A percentile compares a stretch with the other conserved stretches of the same genome.
These are phyloP conservation scores for Dittrichia graveolens DNA, from an alignment of 129 eudicot species.

Conservation along the genomic window DNA sequence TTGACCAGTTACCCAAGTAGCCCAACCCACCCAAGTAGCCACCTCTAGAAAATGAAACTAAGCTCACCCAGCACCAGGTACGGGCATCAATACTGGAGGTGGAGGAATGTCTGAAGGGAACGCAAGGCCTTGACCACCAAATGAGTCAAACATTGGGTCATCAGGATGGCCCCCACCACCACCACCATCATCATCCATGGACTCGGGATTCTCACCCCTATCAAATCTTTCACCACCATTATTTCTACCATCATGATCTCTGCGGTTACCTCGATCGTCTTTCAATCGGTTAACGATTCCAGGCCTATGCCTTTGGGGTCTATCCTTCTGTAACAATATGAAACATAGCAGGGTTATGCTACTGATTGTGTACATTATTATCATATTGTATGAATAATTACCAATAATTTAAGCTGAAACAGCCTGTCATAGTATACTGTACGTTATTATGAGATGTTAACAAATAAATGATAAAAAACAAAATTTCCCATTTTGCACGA, in stretches of 20 bases:
- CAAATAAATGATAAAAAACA: background rate
- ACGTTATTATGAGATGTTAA: background rate
- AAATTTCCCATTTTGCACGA: too few relatives aligned
- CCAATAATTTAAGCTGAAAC: conserved; percentile 3
- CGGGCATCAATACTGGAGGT: conserved; percentile 96
- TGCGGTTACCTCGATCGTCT: conserved; percentile 70
- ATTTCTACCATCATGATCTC: conserved; percentile 69
- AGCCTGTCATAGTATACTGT: background rate
- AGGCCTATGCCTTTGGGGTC: conserved; percentile 63
- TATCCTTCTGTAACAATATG: conserved; percentile 67
- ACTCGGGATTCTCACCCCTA: conserved; percentile 65
- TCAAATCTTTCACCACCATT: conserved; percentile 75
- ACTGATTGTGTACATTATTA: background rate
- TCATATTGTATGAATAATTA: background rate
- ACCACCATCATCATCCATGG: conserved; percentile 63
- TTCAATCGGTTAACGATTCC: conserved; percentile 62
- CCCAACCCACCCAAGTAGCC: background rate
- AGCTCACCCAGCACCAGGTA: conserved; percentile 97
- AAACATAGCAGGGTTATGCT: conserved; percentile 17
- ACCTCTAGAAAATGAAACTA: background rate
- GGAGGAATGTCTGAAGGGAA: conserved; percentile 91
- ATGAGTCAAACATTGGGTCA: conserved; percentile 81
- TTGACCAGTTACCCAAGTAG: conserved; percentile 3
- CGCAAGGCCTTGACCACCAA: conserved; percentile 73
- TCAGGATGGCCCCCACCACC: conserved; percentile 47